These are phyloP conservation scores for Botrytis aclada DNA, from an alignment of 2,329 filamentous ascomycete species.

Conservation along the genomic window DNA sequence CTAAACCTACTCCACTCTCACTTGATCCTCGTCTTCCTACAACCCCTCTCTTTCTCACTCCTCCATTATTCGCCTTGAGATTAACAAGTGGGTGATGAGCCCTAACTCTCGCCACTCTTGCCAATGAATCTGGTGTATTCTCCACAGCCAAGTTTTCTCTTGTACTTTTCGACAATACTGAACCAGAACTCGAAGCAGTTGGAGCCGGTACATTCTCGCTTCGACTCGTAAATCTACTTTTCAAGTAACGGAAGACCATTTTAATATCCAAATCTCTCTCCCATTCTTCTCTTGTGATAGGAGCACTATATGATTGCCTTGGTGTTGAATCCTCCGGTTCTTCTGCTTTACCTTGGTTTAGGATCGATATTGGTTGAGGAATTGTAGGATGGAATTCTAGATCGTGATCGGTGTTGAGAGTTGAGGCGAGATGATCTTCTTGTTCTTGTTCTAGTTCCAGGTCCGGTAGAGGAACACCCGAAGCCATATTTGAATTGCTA, in stretches of 20 bases:
- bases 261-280: constrained; percentile 87
- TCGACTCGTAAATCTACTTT: constrained; percentile 64
- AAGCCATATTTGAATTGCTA: neutral
- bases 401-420: constrained; percentile 17
- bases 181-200: neutral
- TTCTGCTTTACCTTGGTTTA: constrained; percentile 15
- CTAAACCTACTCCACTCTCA: constrained; percentile 75
- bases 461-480: neutral
- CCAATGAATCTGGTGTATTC: constrained; percentile 62
- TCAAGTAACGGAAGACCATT: constrained; percentile 85
- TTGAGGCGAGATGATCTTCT: constrained; percentile 21
- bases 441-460: constrained; percentile 27
- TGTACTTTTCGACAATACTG: constrained; percentile 31
- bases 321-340: constrained; percentile 28
- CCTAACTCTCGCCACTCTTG: constrained; percentile 77
- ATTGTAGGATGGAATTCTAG: constrained; percentile 28
- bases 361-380: constrained; percentile 29
- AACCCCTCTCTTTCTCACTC: constrained; percentile 47
- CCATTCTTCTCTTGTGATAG: constrained; percentile 57
- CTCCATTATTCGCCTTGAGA: constrained; percentile 33
- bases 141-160: constrained; percentile 49
- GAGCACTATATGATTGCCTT: constrained; percentile 20
- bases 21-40: constrained; percentile 64
- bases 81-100: constrained; percentile 84
- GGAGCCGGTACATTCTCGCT: neutral